A percentile compares a stretch with the other conserved stretches of the same genome.
These are phyloP conservation scores for Adansonia grandidieri DNA, from an alignment of 441 rosid species.

Conservation along the genomic window DNA sequence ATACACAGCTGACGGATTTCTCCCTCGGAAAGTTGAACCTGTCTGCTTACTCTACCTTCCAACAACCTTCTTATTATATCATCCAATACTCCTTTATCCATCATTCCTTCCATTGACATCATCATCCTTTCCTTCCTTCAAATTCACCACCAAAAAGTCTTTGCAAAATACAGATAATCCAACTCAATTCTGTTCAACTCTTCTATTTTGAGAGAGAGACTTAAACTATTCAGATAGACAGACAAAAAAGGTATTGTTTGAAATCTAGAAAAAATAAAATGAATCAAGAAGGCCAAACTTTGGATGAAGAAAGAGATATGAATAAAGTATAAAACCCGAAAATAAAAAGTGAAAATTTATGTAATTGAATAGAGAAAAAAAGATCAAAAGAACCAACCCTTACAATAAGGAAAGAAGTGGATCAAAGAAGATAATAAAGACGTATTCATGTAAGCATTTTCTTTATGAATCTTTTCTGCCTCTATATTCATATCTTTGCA, in stretches of 20 bases:
- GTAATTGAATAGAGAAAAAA: conserved; percentile 21
- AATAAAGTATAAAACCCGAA: conserved; percentile 27
- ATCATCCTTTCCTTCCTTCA: conserved; percentile 55
- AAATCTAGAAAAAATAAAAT: conserved; percentile 30
- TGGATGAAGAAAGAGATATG: conserved; percentile 24
- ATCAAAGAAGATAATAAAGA: conserved; percentile 23
- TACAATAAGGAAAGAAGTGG: conserved; percentile 23
- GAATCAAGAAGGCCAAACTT: conserved; percentile 16
- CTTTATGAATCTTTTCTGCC: conserved; percentile 19
- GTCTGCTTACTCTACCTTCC: conserved; percentile 92
- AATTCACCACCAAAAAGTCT: conserved; percentile 18
- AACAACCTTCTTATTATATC: conserved; percentile 90
- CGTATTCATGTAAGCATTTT: conserved; percentile 39
- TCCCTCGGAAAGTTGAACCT: conserved; percentile 90
- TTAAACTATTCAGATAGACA: background rate
- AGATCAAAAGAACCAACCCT: conserved; percentile 29
- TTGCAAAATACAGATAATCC: conserved; percentile 1
- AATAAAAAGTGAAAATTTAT: conserved; percentile 21
- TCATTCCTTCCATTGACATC: conserved; percentile 92
- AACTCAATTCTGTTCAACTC: conserved; percentile 23
- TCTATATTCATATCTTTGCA: background rate
- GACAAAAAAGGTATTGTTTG: conserved; percentile 26
- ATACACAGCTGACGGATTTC: conserved; percentile 98
- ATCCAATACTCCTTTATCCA: conserved; percentile 83
- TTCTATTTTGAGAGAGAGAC: conserved; percentile 12